These are phyloP conservation scores for Rugonectria rugulosa DNA, from an alignment of 2,329 filamentous ascomycete genomes.

Conservation along the genomic window DNA sequence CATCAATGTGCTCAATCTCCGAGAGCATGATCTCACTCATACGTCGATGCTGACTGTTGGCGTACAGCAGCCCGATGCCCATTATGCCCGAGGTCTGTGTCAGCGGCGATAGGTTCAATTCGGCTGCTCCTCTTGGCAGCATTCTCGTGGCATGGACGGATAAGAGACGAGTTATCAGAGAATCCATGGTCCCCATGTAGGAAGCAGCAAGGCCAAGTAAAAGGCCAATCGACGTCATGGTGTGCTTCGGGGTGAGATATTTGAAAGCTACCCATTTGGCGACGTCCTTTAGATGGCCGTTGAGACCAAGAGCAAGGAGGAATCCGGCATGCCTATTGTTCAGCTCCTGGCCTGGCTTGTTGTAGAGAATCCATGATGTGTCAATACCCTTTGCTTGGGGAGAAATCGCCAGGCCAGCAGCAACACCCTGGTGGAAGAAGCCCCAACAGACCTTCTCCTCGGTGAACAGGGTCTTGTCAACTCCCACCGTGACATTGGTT, in stretches of 20 bases:
- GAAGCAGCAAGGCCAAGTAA: slow-evolving; percentile 91
- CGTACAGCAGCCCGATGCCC: slow-evolving; percentile 95
- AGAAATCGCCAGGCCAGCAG: slow-evolving; percentile 91
- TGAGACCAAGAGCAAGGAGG: slow-evolving; percentile 86
- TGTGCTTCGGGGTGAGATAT: slow-evolving; percentile 98
- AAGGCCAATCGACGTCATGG: slow-evolving; percentile 98
- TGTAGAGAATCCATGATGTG: slow-evolving; percentile 98
- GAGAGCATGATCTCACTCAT: slow-evolving; percentile 99
- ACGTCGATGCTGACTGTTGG: slow-evolving; percentile 91
- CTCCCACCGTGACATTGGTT: slow-evolving; percentile 89
- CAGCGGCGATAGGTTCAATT: slow-evolving; percentile 89
- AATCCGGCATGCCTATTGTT: slow-evolving; percentile 98
- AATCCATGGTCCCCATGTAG: slow-evolving; percentile 97
- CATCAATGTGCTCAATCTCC: slow-evolving; percentile 88
- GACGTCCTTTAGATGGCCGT: slow-evolving; percentile 91
- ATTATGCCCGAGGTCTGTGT: slow-evolving; percentile 97
- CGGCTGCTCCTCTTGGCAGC: slow-evolving; percentile 89
- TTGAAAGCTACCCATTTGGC: slow-evolving; percentile 99
- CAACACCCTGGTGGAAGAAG: slow-evolving; percentile 96
- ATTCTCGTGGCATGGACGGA: slow-evolving; percentile 97
- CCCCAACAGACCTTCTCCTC: slow-evolving; percentile 99
- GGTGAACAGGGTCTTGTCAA: slow-evolving; percentile 84
- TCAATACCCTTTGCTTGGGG: slow-evolving; percentile 91
- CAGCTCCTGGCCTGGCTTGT: slow-evolving; percentile 85
- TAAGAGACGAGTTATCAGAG: slow-evolving; percentile 87